Evolutionary conservation across 2,329 filamentous ascomycete species (phyloP).

Genomic region (Trichoderma arundinaceum): DNA sequence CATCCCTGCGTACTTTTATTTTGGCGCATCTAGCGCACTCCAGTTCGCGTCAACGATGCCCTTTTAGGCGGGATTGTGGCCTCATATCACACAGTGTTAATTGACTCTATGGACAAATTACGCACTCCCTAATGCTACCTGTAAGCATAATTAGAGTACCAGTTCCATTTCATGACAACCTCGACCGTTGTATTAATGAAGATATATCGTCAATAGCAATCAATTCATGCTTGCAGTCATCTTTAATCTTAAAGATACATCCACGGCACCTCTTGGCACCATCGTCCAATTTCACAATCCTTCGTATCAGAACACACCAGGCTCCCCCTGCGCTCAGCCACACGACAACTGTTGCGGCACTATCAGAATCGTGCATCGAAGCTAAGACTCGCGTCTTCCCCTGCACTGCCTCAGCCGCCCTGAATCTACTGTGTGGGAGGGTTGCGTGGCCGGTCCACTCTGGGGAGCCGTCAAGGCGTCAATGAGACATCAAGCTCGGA

Average conservation of each 20-base stretch:
- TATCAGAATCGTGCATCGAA: constrained; percentile 12
- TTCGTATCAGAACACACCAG: background rate
- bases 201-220: background rate
- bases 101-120: background rate
- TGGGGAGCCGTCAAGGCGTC: background rate
- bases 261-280: background rate
- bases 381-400: constrained; percentile 14
- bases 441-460: constrained; percentile 18
- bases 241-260: background rate
- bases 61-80: background rate
- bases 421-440: background rate
- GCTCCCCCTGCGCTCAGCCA: constrained; percentile 11
- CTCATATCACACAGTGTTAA: background rate
- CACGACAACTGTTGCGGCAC: background rate
- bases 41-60: background rate
- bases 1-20: no score
- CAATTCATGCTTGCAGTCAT: background rate
- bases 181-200: no score
- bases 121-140: background rate
- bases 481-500: background rate
- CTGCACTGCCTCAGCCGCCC: constrained; percentile 17
- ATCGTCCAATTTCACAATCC: background rate
- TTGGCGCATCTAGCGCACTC: background rate
- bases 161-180: no score
- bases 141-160: no score